Evolutionary conservation across 148 eudicot genomes (phyloP), one percentile per base, ranked within the genome.

Genomic region (Vaccinium macrocarpon): DNA sequence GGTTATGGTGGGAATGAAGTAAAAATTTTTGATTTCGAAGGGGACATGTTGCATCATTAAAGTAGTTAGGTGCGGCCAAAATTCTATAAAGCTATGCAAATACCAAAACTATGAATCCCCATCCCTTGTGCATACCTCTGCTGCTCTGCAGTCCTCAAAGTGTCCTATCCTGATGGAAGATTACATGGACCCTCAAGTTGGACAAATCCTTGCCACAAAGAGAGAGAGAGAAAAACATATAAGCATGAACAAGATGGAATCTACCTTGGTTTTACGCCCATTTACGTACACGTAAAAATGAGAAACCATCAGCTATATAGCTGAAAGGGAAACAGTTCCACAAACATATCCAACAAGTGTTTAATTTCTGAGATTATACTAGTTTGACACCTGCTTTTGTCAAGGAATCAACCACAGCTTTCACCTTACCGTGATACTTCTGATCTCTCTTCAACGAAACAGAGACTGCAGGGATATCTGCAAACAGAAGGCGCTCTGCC

Each of bases 351-450:
- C 76, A 77, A 62, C 82, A 42, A 19, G 6, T 21, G 18, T 62
- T 35, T 21, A 8, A 3, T 19, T 9, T 21, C n/a, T 57, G 62
- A 6, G 8, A 18, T 25, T 29, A 18, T 6, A 35, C 76, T 68
- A 96, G 82, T 88, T 94, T 93, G 9, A 96, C 91, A 21, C 99
- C 99, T 55, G 90, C 91, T 73, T 89, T 91, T 56, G 82, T 88
- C 91, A 96, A 62, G 84, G 91, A 88, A 89, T 96, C 98, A 71
- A 96, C 78, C 18, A 96, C 92, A 18, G 99, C 97, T 87, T 92
- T 96, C 81, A 96, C 90, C 92, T 96, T 96, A 49, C 98, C 99
- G 52, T 96, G 98, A 89, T 96, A 96, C 83, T 89, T 96, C 84
- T 96, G 98, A 27, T 96, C 95, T 87, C 88, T 90, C 87, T 91